Percentiles rank a stretch among this genome's conserved stretches.
phyloP scores from a whole-genome alignment of 176 grass and related monocot species.

The Tuctoria greenei region DNA sequence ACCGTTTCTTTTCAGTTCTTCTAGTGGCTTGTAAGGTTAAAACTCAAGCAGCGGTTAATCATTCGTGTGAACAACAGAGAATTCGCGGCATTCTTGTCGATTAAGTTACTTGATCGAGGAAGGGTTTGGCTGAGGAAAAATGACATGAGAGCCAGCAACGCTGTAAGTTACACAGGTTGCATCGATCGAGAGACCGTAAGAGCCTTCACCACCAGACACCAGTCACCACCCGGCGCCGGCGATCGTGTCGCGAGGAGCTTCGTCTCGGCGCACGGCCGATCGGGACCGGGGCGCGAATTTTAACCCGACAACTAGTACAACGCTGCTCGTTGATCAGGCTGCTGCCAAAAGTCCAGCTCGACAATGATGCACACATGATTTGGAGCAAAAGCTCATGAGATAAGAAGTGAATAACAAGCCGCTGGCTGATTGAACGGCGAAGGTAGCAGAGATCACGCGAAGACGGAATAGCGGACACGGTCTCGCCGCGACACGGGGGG shows the following conservation, averaged over 20 bases:
- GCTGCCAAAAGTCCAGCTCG: background rate
- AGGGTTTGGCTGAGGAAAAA: background rate
- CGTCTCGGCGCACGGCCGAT: background rate
- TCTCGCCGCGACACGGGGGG: background rate
- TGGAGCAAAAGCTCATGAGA: background rate
- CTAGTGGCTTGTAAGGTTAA: background rate
- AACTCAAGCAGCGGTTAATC: background rate
- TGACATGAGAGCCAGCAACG: background rate
- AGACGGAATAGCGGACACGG: too few relatives aligned
- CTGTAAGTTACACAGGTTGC: too few relatives aligned
- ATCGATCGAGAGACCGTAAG: too few relatives aligned
- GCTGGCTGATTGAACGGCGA: background rate
- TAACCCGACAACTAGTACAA: background rate
- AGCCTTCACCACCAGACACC: background rate
- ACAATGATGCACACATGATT: constrained; percentile 11
- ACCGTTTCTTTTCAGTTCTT: background rate
- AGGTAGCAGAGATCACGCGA: background rate
- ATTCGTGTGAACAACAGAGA: background rate
- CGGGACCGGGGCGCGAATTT: background rate
- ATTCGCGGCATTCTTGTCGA: background rate
- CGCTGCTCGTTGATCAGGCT: background rate
- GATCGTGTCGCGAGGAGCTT: constrained; percentile 3
- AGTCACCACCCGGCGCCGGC: background rate
- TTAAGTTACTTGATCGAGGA: background rate
- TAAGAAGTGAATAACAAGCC: background rate